Evolutionary conservation across 139 green algal species (phyloP).

Genomic region (Chlamydomonas schloesseri): DNA sequence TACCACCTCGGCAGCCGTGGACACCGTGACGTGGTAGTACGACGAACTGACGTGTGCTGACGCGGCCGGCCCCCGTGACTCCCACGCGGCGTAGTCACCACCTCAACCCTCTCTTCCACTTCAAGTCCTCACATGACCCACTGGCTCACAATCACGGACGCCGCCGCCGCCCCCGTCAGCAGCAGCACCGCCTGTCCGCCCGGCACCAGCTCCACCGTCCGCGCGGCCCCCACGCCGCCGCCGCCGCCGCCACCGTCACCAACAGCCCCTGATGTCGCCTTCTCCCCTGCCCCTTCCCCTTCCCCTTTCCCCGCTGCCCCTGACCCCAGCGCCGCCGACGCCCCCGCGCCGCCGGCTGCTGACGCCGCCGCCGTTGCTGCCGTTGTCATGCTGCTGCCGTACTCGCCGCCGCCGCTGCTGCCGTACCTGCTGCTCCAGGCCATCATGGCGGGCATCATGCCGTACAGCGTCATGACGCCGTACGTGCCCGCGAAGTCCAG

Average conservation of each 20-base stretch:
- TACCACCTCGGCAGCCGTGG: too few species aligned
- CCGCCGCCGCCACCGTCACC: not conserved
- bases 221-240: not conserved
- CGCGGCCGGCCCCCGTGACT: too few species aligned
- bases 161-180: conserved; percentile 10
- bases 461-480: conserved; percentile 82
- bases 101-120: too few species aligned
- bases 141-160: conserved; percentile 31
- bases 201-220: conserved; percentile 33
- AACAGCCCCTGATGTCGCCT: not conserved
- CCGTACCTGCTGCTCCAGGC: conserved; percentile 68
- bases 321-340: not conserved
- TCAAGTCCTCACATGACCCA: conserved; percentile 11
- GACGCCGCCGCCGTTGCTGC: not conserved
- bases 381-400: not conserved
- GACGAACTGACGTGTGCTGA: too few species aligned
- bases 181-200: conserved; percentile 29
- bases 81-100: too few species aligned
- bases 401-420: not conserved
- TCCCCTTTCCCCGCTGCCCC: too few species aligned
- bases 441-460: conserved; percentile 79
- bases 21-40: too few species aligned
- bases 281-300: not conserved
- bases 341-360: not conserved
- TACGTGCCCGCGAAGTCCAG: conserved; percentile 80